A percentile compares a stretch with the other conserved stretches of the same genome.
Conservation (phyloP, 805 yeast species). For the Wickerhamiella shivajii region DNA sequence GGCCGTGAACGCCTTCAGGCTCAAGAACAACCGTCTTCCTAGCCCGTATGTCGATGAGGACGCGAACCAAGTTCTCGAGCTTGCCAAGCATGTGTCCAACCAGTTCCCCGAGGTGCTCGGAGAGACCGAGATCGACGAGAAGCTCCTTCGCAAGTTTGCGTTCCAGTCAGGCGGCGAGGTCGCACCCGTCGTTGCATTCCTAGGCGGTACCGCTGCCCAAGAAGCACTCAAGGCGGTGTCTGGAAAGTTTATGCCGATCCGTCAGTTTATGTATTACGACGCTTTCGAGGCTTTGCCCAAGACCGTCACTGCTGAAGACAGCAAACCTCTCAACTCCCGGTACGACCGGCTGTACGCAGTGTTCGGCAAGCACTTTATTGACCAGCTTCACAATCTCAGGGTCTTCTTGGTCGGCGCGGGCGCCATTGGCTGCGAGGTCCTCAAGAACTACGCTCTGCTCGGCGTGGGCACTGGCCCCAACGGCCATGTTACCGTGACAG, state of each 20-base stretch:
- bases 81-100: slow-evolving; percentile 43
- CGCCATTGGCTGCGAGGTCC: slow-evolving; percentile 98
- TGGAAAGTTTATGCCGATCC: slow-evolving; percentile 86
- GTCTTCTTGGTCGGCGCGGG: slow-evolving; percentile 95
- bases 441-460: slow-evolving; percentile 95
- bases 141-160: slow-evolving; percentile 55
- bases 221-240: slow-evolving; percentile 92
- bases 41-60: slow-evolving; percentile 63
- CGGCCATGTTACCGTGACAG: slow-evolving; percentile 77
- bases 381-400: slow-evolving; percentile 54
- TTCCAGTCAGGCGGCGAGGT: slow-evolving; percentile 84
- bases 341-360: slow-evolving; percentile 95
- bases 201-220: slow-evolving; percentile 92
- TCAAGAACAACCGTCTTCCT: slow-evolving; percentile 50
- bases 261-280: slow-evolving; percentile 86
- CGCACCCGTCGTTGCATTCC: slow-evolving; percentile 77
- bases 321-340: slow-evolving; percentile 64
- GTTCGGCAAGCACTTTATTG: slow-evolving; percentile 68
- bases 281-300: slow-evolving; percentile 68
- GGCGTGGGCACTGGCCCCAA: slow-evolving; percentile 87
- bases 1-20: slow-evolving; percentile 65
- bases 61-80: slow-evolving; percentile 46
- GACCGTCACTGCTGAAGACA: slow-evolving; percentile 48
- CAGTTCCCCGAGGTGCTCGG: slow-evolving; percentile 47
- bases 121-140: slow-evolving; percentile 43